Base-by-base conservation (phyloP, 1,284 basidiomycete species). In the Microbotryum saponariae region DNA sequence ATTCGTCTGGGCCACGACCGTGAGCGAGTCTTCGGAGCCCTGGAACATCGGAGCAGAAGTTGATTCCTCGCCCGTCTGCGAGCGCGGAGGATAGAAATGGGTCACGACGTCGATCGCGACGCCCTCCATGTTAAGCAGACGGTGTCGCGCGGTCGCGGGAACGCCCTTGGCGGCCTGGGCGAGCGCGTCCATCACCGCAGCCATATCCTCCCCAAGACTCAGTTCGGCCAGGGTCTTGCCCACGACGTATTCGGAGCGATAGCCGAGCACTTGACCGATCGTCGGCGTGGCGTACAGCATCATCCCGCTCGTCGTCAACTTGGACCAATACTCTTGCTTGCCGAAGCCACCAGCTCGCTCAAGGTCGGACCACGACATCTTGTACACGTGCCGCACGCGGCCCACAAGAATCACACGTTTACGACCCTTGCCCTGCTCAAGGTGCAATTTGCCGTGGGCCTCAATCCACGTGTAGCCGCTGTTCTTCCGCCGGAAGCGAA, bases 381-480 rank as follows among this genome's bases (percentile, higher is more conserved):
- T 75, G 20, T 84, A 83, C 79, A 91, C 84, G 67, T 81, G 79
- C 56, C 85, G 78, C 33, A 84, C 81, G 9, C 91, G 79, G 0
- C 87, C 91, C 60, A 82, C 84, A n/a, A 94, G 79, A 49, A 94
- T 83, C 71, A 94, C 89, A 3, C 67, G 68, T 55, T 69, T 69
- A 46, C 67, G 55, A 2, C 67, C 67, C 47, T 69, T 69, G 48
- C 64, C 64, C 31, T 64, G 59, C 54, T 69, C 67, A 54, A 64
- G 58, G 71, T 92, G 86, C 44, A 94, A 78, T 33, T 88, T 79
- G 0, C 91, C 91, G 21, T 85, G 79, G 57, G 84, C 87, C 73
- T 93, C 89, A 23, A 94, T 78, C 91, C 91, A 94, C 29, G 90
- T 81, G 75, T 87, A 91, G 2, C 78, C 77, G 3, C 81, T 83